Percentiles rank a stretch among this genome's conserved stretches.
These are phyloP conservation scores for Skeletonema grethae DNA, from an alignment of 108 stramenopile genomes.

Conservation along the genomic window DNA sequence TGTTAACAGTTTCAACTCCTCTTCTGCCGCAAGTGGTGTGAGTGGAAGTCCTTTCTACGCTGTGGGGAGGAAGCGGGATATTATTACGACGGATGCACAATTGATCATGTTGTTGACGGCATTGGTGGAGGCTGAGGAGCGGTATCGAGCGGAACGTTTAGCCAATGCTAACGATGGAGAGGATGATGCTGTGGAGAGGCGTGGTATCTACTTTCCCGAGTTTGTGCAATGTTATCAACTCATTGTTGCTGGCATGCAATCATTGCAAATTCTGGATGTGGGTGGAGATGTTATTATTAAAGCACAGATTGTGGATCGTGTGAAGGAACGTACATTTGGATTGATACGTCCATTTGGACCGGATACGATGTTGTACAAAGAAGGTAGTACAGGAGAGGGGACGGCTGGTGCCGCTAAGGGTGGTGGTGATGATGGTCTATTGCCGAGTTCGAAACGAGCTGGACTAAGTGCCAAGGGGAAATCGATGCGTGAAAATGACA, in stretches of 20 bases:
- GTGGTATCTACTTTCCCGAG: conserved; percentile 48
- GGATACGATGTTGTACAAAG: background rate
- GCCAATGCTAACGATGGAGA: background rate
- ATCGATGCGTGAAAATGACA: background rate
- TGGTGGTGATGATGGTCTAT: background rate
- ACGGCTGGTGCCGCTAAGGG: background rate
- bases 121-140: conserved; percentile 36
- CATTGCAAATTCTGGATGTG: conserved; percentile 45
- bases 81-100: conserved; percentile 27
- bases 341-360: conserved; percentile 31
- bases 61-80: conserved; percentile 7
- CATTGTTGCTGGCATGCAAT: conserved; percentile 69
- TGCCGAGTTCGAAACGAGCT: conserved; percentile 1
- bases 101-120: conserved; percentile 27
- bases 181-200: background rate
- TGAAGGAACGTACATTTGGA: conserved; percentile 26
- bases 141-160: background rate
- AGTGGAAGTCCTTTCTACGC: background rate
- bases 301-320: conserved; percentile 4
- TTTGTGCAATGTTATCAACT: conserved; percentile 67
- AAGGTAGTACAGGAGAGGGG: background rate
- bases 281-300: no score
- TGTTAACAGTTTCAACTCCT: background rate
- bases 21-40: conserved; percentile 2
- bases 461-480: conserved; percentile 1